Evolutionary conservation across 2,329 filamentous ascomycete genomes (phyloP), one percentile per base, ranked within the genome.

Genomic region (Chaetomiaceae sp.): DNA sequence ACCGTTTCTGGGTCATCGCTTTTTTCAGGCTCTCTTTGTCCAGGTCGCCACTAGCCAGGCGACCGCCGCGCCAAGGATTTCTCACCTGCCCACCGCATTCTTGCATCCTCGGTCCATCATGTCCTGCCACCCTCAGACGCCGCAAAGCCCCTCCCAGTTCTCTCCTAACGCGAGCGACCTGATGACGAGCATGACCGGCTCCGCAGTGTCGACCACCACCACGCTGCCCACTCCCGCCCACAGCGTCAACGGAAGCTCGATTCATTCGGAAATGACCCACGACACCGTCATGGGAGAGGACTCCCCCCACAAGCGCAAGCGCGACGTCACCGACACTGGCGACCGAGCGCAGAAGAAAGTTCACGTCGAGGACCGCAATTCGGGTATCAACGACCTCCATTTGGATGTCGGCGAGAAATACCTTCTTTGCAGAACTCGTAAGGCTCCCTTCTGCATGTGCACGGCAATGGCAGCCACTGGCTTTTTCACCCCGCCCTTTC

Each of bases 121-220:
- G 81, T 82, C 80, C 72, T 83, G 81, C 75, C 81, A 84, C 69
- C 82, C 82, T 63, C 81, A 81, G 65, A 85, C 82, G 63, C 83
- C 83, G 67, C 82, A 85, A 75, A 85, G 82, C 68, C 82, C 82
- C 66, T 83, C 80, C 66, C 79, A 83, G 67, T 74, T 77, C 66
- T 83, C 79, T 61, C 78, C 79, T 59, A 77, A 73, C 63, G 78
- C 75, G 61, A 77, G 73, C 66, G 79, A 80, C 63, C 72, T 71
- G 61, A 71, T 70, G 63, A 73, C 72, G 55, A 80, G 75, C 72
- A 72, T 75, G 66, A 75, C 73, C 62, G 74, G 70, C 61, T 80
- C 79, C 53, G 78, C 78, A 67, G 72, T 74, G 53, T 75, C 74
- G 53, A 72, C 75, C 59, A 73, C 76, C 48, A 74, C 75, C 58